A percentile compares a stretch with the other conserved stretches of the same genome.
These are phyloP conservation scores for Diplodia seriata DNA, from an alignment of 2,329 filamentous ascomycete species.

Conservation along the genomic window DNA sequence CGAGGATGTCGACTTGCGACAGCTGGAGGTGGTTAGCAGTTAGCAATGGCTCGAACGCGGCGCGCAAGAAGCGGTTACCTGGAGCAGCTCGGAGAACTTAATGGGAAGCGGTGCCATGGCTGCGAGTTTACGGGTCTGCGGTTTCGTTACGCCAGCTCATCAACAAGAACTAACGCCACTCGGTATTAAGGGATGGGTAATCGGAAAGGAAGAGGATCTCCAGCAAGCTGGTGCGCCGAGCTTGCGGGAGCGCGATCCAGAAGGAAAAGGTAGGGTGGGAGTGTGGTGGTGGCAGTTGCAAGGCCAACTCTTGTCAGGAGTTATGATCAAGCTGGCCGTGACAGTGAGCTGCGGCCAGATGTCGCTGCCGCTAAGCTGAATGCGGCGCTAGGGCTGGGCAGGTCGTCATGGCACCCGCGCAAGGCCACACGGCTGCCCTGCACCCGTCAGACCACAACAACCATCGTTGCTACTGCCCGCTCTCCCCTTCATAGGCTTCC, in stretches of 20 bases:
- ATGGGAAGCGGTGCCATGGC: constrained; percentile 78
- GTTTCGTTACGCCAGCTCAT: constrained; percentile 48
- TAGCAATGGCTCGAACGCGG: constrained; percentile 38
- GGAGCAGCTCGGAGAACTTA: constrained; percentile 90
- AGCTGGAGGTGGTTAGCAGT: constrained; percentile 47
- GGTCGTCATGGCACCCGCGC: constrained; percentile 25
- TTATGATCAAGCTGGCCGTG: constrained; percentile 32
- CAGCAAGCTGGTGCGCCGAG: constrained; percentile 33
- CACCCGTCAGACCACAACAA: background rate
- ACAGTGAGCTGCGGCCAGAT: constrained; percentile 26
- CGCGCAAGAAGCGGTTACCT: constrained; percentile 59
- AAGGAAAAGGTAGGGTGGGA: constrained; percentile 25
- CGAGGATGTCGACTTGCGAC: constrained; percentile 56
- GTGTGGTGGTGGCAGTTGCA: constrained; percentile 27
- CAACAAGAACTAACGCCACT: constrained; percentile 34
- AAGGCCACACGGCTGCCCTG: background rate
- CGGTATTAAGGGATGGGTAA: constrained; percentile 37
- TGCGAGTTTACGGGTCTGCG: constrained; percentile 42
- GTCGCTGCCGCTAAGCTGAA: constrained; percentile 17
- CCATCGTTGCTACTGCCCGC: background rate
- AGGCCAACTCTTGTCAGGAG: constrained; percentile 29
- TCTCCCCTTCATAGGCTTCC: too few species aligned
- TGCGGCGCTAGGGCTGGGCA: constrained; percentile 1
- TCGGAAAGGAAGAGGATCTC: constrained; percentile 44
- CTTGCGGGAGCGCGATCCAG: constrained; percentile 30